Percentiles rank a stretch among this genome's conserved stretches.
Evolutionary conservation across 805 yeast species (phyloP).

Genomic region (Saccharomycopsis capsularis): DNA sequence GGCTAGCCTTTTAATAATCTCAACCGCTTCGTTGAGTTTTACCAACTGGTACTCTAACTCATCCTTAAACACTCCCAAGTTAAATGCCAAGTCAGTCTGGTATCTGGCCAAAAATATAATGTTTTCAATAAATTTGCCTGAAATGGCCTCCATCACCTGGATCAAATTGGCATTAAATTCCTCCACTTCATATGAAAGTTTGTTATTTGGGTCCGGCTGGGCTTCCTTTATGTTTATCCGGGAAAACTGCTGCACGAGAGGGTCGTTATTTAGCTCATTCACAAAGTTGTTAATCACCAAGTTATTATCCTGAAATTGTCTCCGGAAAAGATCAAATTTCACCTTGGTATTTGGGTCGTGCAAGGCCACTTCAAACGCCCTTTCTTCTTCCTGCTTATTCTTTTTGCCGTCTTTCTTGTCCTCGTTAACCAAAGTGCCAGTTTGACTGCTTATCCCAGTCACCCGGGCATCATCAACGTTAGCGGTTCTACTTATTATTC

Average conservation of each 20-base stretch:
- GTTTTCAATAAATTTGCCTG: constrained; percentile 2
- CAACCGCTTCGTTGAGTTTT: constrained; percentile 2
- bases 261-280: background rate
- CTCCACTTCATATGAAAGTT: background rate
- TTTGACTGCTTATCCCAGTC: too few relatives aligned
- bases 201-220: background rate
- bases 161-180: constrained; percentile 6
- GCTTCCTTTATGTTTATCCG: background rate
- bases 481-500: background rate
- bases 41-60: constrained; percentile 16
- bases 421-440: too few relatives aligned
- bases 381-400: background rate
- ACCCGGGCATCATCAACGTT: too few relatives aligned
- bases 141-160: constrained; percentile 1
- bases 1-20: background rate
- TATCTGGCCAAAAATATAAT: constrained; percentile 4
- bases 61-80: background rate
- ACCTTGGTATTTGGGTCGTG: background rate
- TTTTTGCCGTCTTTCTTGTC: background rate
- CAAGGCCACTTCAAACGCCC: background rate
- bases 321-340: constrained; percentile 1
- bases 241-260: background rate
- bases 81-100: constrained; percentile 7
- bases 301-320: constrained; percentile 3
- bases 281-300: constrained; percentile 5